Evolutionary conservation across 352 stramenopile genomes (phyloP).

Genomic region (Phytophthora agathidicida): DNA sequence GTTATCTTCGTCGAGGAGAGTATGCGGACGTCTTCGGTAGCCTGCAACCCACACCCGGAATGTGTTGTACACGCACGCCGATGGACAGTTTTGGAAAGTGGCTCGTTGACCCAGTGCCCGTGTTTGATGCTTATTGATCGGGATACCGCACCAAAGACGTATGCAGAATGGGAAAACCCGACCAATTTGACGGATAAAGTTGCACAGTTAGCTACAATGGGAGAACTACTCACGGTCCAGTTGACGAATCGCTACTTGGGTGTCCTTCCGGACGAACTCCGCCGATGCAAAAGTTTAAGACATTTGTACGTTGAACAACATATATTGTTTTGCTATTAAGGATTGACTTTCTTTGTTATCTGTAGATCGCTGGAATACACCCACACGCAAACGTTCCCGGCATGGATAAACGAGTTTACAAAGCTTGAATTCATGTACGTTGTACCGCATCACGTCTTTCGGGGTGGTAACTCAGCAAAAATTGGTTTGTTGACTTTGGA

Average conservation of each 20-base stretch:
- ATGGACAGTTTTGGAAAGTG: slow-evolving; percentile 20
- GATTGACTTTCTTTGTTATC: not conserved
- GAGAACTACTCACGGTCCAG: slow-evolving; percentile 35
- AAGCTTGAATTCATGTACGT: slow-evolving; percentile 43
- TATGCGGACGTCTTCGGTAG: slow-evolving; percentile 13
- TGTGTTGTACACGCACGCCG: slow-evolving; percentile 35
- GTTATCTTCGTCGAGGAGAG: slow-evolving; percentile 25
- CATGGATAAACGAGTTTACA: slow-evolving; percentile 19
- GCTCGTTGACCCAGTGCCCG: slow-evolving; percentile 33
- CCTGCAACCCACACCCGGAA: slow-evolving; percentile 23
- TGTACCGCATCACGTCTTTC: not conserved
- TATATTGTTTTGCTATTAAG: too few relatives aligned
- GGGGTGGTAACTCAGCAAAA: too few relatives aligned
- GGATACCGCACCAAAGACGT: slow-evolving; percentile 21
- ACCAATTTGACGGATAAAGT: slow-evolving; percentile 39
- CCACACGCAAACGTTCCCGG: slow-evolving; percentile 11
- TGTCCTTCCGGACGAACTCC: slow-evolving; percentile 33
- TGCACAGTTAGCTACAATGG: slow-evolving; percentile 21
- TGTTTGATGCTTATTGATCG: slow-evolving; percentile 50
- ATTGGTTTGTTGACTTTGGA: not conserved
- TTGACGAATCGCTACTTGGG: slow-evolving; percentile 41
- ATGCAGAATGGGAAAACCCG: slow-evolving; percentile 37
- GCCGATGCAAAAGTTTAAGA: slow-evolving; percentile 28
- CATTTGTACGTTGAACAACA: slow-evolving; percentile 42
- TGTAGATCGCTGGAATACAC: slow-evolving; percentile 21